Evolutionary conservation across 2,329 filamentous ascomycete genomes (phyloP).

Genomic region (Neopestalotiopsis sp.): DNA sequence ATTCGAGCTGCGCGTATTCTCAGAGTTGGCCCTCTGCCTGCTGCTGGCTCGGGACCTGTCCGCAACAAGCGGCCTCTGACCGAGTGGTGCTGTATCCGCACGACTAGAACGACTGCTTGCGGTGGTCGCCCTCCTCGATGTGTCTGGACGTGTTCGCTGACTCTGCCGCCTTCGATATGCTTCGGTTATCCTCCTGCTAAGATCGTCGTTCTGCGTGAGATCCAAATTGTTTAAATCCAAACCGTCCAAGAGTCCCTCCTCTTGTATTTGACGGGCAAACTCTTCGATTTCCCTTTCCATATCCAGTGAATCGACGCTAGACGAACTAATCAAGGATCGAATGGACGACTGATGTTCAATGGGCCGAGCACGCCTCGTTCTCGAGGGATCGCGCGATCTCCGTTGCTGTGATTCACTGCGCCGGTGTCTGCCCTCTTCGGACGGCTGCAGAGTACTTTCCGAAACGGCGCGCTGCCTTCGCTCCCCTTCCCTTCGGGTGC

Average conservation of each 20-base stretch:
- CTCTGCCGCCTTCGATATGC: conserved; percentile 81
- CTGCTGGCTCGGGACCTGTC: conserved; percentile 32
- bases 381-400: conserved; percentile 42
- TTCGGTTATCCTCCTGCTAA: conserved; percentile 89
- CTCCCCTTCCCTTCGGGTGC: conserved; percentile 36
- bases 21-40: conserved; percentile 37
- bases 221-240: conserved; percentile 90
- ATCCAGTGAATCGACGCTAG: conserved; percentile 76
- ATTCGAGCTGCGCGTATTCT: conserved; percentile 40
- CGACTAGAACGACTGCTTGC: conserved; percentile 45
- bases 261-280: conserved; percentile 86
- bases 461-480: conserved; percentile 36
- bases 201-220: conserved; percentile 82
- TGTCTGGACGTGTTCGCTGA: conserved; percentile 59
- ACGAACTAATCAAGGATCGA: conserved; percentile 81
- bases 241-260: conserved; percentile 86
- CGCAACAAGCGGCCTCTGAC: conserved; percentile 31
- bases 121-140: conserved; percentile 50
- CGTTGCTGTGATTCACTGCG: conserved; percentile 51
- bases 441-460: conserved; percentile 45
- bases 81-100: conserved; percentile 34
- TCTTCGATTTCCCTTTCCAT: conserved; percentile 90
- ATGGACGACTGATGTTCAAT: conserved; percentile 91
- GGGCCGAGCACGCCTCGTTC: conserved; percentile 53
- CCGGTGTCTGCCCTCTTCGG: conserved; percentile 41